Conservation (phyloP, 257 asterid genomes). For the Nemophila menziesii region DNA sequence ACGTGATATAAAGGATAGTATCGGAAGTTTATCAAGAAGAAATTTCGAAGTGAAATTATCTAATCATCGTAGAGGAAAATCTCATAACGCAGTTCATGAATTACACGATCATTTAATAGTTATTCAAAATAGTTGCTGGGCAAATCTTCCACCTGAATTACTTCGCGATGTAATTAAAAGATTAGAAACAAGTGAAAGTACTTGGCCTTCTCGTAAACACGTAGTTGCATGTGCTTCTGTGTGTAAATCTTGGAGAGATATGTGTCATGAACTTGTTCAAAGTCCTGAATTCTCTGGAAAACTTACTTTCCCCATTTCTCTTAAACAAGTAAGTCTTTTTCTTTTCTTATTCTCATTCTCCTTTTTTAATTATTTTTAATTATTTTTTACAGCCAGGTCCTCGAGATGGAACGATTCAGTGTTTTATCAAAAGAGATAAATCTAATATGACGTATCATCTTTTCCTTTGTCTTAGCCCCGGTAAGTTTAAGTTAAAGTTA, state of each 20-base stretch:
- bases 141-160: conserved; percentile 70
- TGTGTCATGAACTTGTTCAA: conserved; percentile 66
- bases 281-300: conserved; percentile 57
- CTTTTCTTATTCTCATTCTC: not conserved
- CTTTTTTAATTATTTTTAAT: conserved; percentile 10
- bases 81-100: conserved; percentile 71
- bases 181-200: conserved; percentile 68
- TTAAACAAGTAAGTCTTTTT: conserved; percentile 45
- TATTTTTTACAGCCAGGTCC: conserved; percentile 55
- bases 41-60: conserved; percentile 51
- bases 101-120: conserved; percentile 49
- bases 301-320: conserved; percentile 69
- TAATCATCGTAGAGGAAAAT: conserved; percentile 43
- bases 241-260: conserved; percentile 80
- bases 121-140: conserved; percentile 78
- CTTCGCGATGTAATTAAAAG: conserved; percentile 68
- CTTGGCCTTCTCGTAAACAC: conserved; percentile 79
- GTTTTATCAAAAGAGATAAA: conserved; percentile 78
- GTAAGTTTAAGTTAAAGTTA: too few species aligned
- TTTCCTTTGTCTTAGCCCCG: conserved; percentile 70
- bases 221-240: conserved; percentile 82
- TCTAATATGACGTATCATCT: conserved; percentile 61
- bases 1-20: conserved; percentile 72
- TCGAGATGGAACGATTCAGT: conserved; percentile 73
- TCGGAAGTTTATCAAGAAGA: conserved; percentile 71